Conservation (phyloP, 2,329 filamentous ascomycete species). For the Epicoccum sorghinum region DNA sequence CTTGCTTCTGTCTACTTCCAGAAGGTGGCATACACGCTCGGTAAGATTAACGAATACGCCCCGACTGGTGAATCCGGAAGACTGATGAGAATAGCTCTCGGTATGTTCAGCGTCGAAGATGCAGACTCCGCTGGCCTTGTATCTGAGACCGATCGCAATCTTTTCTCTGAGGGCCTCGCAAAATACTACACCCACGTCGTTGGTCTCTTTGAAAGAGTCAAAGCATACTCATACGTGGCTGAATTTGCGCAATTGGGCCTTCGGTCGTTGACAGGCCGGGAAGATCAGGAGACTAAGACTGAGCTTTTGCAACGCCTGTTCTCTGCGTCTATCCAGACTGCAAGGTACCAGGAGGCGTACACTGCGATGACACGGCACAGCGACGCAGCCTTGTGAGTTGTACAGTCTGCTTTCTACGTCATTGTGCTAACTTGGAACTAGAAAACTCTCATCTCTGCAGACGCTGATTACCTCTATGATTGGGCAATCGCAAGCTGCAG, state of each 20-base stretch:
- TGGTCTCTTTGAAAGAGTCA: slow-evolving; percentile 77
- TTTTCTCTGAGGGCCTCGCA: slow-evolving; percentile 74
- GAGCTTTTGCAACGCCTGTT: slow-evolving; percentile 81
- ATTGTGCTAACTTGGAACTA: slow-evolving; percentile 28
- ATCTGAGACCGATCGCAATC: slow-evolving; percentile 72
- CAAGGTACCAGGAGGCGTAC: slow-evolving; percentile 83
- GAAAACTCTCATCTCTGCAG: slow-evolving; percentile 71
- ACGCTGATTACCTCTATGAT: slow-evolving; percentile 61
- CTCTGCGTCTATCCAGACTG: slow-evolving; percentile 77
- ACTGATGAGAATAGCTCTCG: slow-evolving; percentile 38
- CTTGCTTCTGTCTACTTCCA: slow-evolving; percentile 78
- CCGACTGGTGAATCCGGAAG: not conserved
- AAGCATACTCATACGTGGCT: slow-evolving; percentile 78
- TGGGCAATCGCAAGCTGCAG: slow-evolving; percentile 39
- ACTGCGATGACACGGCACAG: slow-evolving; percentile 75
- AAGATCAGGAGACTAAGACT: slow-evolving; percentile 42
- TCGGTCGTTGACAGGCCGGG: slow-evolving; percentile 32
- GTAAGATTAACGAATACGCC: slow-evolving; percentile 57
- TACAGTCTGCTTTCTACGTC: too few relatives aligned
- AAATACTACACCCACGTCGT: slow-evolving; percentile 89
- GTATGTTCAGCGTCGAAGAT: slow-evolving; percentile 45
- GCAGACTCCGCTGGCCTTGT: slow-evolving; percentile 63
- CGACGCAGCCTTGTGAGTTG: slow-evolving; percentile 65
- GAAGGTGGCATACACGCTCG: slow-evolving; percentile 80
- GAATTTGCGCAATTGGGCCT: slow-evolving; percentile 82